Base-by-base conservation (phyloP, 768 basidiomycete genomes). In the Termitomyces titanicus region DNA sequence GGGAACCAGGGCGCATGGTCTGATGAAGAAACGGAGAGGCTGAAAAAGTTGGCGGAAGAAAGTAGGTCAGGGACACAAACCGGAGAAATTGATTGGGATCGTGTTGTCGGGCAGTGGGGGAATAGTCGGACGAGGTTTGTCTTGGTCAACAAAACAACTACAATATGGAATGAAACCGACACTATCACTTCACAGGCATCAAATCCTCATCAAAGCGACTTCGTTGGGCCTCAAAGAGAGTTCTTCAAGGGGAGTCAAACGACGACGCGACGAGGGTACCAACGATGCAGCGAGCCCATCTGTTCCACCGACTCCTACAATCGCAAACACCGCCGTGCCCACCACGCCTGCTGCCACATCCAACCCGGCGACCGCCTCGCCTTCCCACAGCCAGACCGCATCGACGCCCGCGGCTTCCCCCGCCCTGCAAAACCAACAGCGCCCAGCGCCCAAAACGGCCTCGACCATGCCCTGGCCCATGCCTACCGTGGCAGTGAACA, bases 161-260 rank as follows among this genome's bases (percentile, higher is more conserved):
- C 27, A 24, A 2, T 49, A 29, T 33, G 2, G 3, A 27, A 31
- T n/a, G 9, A 42, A n/a, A 27, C n/a, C 17, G 7, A 27, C 22
- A 42, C 1, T 29, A 1, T 47, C 20, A 8, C 34, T 18, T 22
- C 25, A 10, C n/a, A 92, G 90, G 64, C 89, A 91, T 62, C 90
- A 93, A 66, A 91, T 92, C 53, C 72, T 92, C 33, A 81, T 91
- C 57, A 92, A 90, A 69, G 91, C 89, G 2, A 92, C 87, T 1
- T 73, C 79, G n/a, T 68, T 93, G 17, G 86, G 88, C 10, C 73
- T 93, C 46, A 92, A 92, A 68, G 87, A 88, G 61, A 89, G 86
- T 59, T 83, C 88, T 1, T 57, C 63, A 9, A 44, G 63, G 25
- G 63, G 63, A 6, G 72, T 74, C 25, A 86, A 86, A 60, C 78